Evolutionary conservation across 1,139 yeast genomes (phyloP).

Genomic region (Geotrichum phurueaensis): DNA sequence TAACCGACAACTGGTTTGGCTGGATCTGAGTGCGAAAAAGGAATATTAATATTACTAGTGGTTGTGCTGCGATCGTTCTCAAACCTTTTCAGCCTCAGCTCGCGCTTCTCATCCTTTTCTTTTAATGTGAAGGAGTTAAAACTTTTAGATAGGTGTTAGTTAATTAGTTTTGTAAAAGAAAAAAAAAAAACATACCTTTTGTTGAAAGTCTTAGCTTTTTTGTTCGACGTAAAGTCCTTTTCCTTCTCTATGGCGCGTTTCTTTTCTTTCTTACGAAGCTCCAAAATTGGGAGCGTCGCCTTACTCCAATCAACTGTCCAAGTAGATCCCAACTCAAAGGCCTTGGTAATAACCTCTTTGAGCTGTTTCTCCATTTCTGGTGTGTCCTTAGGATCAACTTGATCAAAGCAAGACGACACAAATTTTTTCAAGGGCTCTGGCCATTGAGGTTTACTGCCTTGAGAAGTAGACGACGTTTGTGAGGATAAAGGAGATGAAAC

Average conservation of each 20-base stretch:
- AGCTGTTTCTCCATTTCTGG: constrained; percentile 40
- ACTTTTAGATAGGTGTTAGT: constrained; percentile 9
- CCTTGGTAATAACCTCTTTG: constrained; percentile 45
- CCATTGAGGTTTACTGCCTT: constrained; percentile 34
- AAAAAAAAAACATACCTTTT: constrained; percentile 12
- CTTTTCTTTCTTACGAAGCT: constrained; percentile 20
- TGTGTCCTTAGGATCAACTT: constrained; percentile 38
- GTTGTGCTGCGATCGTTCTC: constrained; percentile 33
- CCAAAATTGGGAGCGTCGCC: constrained; percentile 51
- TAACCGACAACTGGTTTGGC: constrained; percentile 53
- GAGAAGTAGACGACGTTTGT: not conserved
- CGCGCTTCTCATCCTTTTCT: constrained; percentile 37
- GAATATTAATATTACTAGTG: constrained; percentile 5
- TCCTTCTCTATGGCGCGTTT: constrained; percentile 1
- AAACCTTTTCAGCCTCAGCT: constrained; percentile 49
- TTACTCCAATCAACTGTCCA: constrained; percentile 55
- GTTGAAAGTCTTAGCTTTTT: constrained; percentile 8
- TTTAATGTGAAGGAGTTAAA: constrained; percentile 29
- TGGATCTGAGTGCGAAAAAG: constrained; percentile 12
- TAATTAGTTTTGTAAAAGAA: not conserved
- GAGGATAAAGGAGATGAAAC: constrained; percentile 2
- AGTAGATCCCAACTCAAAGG: constrained; percentile 44
- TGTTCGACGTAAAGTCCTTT: constrained; percentile 10
- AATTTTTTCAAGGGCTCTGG: constrained; percentile 46
- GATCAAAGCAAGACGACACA: constrained; percentile 43